A percentile compares a stretch with the other conserved stretches of the same genome.
phyloP scores from a whole-genome alignment of 2,329 filamentous ascomycete species.

The Knoxdaviesia capensis region DNA sequence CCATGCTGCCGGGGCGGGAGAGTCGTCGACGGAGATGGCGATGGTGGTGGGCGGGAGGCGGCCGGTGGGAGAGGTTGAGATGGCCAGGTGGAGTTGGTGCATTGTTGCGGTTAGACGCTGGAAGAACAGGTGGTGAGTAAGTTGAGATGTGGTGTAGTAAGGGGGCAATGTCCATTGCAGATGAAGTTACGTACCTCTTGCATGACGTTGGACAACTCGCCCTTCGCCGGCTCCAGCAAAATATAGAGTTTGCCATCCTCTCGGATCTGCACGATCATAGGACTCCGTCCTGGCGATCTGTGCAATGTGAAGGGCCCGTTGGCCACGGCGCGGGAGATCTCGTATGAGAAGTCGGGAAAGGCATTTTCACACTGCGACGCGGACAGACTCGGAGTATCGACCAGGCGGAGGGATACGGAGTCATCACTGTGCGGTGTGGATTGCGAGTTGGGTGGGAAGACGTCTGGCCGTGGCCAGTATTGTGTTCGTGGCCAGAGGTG shows the following conservation, averaged over 20 bases:
- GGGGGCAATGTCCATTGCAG: neutral
- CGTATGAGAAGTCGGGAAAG: constrained; percentile 25
- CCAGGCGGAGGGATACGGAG: too few species aligned
- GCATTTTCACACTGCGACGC: neutral
- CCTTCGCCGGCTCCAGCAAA: constrained; percentile 18
- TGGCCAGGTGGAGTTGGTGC: constrained; percentile 29
- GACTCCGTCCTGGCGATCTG: constrained; percentile 16
- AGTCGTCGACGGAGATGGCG: constrained; percentile 29
- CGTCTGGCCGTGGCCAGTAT: too few species aligned
- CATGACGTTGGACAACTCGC: constrained; percentile 23
- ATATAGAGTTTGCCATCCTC: constrained; percentile 18
- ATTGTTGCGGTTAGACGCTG: constrained; percentile 29
- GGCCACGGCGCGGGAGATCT: constrained; percentile 23
- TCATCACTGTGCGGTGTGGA: too few species aligned
- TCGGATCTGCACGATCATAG: constrained; percentile 5
- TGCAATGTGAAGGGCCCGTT: constrained; percentile 18
- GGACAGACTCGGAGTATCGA: too few species aligned
- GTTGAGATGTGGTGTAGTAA: constrained; percentile 3
- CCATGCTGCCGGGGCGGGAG: constrained; percentile 20
- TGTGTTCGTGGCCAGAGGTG: too few species aligned
- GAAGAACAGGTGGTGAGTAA: constrained; percentile 6
- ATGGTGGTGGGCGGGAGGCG: constrained; percentile 29
- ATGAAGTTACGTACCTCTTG: constrained; percentile 11
- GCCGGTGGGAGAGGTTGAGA: constrained; percentile 26
- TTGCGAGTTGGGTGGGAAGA: too few species aligned